Evolutionary conservation across 495 filamentous ascomycete species (phyloP), one percentile per base, ranked within the genome.

Genomic region (Gamarada debralockiae): DNA sequence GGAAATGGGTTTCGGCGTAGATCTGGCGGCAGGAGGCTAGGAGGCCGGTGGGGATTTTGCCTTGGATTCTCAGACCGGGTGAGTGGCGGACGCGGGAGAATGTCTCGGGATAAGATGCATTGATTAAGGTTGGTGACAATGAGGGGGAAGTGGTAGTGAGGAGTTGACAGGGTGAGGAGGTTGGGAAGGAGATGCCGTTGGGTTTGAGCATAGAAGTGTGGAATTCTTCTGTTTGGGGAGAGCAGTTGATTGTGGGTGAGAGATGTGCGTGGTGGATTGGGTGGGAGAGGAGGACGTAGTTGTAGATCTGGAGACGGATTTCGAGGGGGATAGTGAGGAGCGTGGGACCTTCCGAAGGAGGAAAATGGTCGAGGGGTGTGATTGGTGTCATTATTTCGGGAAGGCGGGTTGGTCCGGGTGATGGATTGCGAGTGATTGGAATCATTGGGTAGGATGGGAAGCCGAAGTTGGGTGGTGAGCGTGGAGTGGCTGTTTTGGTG

Each of bases 221-320:
- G 38, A 46, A 50, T 41, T 52, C 24, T 17, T 36, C 24, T 2
- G 42, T 52, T 10, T 29, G 4, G 4, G 27, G 10, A 10, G 27
- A 5, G 10, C 10, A 4, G 27, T 10, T 10, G 41, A 50, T 41
- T 24, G 45, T 37, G 1, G 56, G 56, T 14, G 56, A 44, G 15
- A 59, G 45, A 21, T 59, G 51, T 14, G 46, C 40, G 47, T 59
- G 56, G 27, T 46, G 31, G 33, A 55, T 51, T 18, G 38, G 46
- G 31, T 53, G 39, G 56, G 40, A 22, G 17, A 22, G 15, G 17
- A 60, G 22, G 36, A 55, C 33, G n/a, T 50, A 42, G 48, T 14
- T 0, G 42, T 60, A 60, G 24, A 60, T 60, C 7, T 53, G 53
- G 3, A 56, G 53, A 22, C 58, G 58, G 44, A 56, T 53, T 47